phyloP scores from a whole-genome alignment of 805 yeast genomes.

The Ascoidea rubescens region DNA sequence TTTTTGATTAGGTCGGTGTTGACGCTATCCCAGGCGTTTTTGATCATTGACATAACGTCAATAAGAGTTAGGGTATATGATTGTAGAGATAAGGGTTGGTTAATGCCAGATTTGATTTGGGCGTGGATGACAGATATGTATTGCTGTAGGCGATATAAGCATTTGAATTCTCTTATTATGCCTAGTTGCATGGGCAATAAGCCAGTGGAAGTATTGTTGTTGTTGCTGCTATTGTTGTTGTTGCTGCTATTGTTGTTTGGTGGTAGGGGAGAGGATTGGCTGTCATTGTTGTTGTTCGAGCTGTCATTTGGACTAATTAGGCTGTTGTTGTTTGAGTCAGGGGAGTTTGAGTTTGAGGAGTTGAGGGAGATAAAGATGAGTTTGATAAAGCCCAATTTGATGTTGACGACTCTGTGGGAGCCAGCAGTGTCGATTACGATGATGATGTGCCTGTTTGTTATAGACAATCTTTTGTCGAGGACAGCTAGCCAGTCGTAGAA shows the following conservation, averaged over 20 bases:
- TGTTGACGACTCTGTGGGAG: constrained; percentile 43
- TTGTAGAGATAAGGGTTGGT: constrained; percentile 16
- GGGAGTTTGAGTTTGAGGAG: constrained; percentile 13
- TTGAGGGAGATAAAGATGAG: constrained; percentile 5
- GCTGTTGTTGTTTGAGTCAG: constrained; percentile 15
- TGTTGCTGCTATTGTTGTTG: not conserved
- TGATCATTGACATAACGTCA: constrained; percentile 44
- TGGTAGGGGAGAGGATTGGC: not conserved
- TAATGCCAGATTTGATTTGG: constrained; percentile 11
- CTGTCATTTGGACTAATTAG: not conserved
- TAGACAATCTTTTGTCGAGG: constrained; percentile 42
- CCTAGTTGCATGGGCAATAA: constrained; percentile 55
- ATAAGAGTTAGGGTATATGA: constrained; percentile 36
- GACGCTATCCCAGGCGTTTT: constrained; percentile 38
- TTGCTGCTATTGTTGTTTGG: not conserved
- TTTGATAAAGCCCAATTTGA: constrained; percentile 24
- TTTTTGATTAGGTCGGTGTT: constrained; percentile 21
- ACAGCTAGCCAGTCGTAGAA: constrained; percentile 50
- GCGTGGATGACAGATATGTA: constrained; percentile 20
- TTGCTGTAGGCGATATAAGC: constrained; percentile 43
- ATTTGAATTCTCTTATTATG: constrained; percentile 45
- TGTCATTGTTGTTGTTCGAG: not conserved
- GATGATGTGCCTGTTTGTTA: constrained; percentile 34
- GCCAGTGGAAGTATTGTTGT: constrained; percentile 13
- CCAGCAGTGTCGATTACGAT: constrained; percentile 48